A percentile compares a stretch with the other conserved stretches of the same genome.
Conservation (phyloP, 805 yeast species). For the Metschnikowia continentalis region DNA sequence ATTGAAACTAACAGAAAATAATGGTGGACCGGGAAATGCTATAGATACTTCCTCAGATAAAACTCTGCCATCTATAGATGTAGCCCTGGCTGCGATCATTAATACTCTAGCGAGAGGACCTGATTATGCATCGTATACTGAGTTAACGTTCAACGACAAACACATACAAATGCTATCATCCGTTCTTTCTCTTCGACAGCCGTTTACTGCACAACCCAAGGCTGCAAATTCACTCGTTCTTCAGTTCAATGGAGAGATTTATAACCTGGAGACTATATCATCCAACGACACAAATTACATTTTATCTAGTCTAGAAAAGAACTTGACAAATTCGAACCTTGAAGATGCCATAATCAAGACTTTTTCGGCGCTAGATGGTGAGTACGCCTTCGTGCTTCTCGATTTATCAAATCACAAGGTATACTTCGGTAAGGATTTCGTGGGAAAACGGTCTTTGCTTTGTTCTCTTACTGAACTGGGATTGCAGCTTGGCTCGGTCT, state of each 20-base stretch:
- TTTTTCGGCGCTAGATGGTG: constrained; percentile 60
- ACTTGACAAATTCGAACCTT: constrained; percentile 7
- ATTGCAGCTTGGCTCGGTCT: constrained; percentile 39
- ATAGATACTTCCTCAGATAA: not conserved
- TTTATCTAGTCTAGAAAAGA: constrained; percentile 29
- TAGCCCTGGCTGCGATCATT: not conserved
- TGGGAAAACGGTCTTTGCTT: constrained; percentile 78
- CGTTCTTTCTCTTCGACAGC: constrained; percentile 74
- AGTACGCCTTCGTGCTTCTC: constrained; percentile 64
- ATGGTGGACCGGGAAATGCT: not conserved
- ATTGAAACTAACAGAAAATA: not conserved
- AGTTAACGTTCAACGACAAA: constrained; percentile 4
- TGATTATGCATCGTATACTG: constrained; percentile 36
- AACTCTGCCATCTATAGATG: not conserved
- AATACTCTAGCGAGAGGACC: constrained; percentile 60
- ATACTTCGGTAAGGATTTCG: constrained; percentile 78
- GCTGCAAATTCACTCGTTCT: constrained; percentile 32
- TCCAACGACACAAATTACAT: constrained; percentile 65
- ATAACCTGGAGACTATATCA: constrained; percentile 50
- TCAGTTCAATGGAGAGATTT: constrained; percentile 91
- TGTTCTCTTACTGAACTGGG: constrained; percentile 33
- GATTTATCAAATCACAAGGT: constrained; percentile 40
- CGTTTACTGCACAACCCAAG: constrained; percentile 75
- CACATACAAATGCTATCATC: constrained; percentile 53
- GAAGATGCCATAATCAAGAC: constrained; percentile 38